Evolutionary conservation across 345 rosid species (phyloP), one percentile per base, ranked within the genome.

Genomic region (Cardamine chenopodiifolia): DNA sequence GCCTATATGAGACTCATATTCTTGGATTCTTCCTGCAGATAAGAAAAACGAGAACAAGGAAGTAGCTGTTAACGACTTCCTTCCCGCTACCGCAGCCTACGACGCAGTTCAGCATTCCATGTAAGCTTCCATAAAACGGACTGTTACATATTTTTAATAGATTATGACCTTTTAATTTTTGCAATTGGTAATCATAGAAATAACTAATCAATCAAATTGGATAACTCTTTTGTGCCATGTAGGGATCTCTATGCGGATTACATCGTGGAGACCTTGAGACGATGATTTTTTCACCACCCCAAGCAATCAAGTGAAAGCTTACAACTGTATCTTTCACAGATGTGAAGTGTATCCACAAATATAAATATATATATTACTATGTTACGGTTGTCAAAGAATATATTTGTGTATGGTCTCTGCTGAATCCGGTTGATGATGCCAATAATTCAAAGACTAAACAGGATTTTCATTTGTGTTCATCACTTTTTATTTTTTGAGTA

Each of bases 11-110:
- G 17, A 44, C 57, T 64, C 42, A 65, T 65, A 32, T 2, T 26
- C 53, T 79, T 78, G 78, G 32, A 79, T 77, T 48, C 25, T 61
- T 62, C 7, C 65, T 48, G 29, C 74, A 96, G 99, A 96, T 83
- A 96, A 96, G 90, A 96, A 96, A 76, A 96, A 96, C 72, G 99
- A 96, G 88, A 92, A 96, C 92, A 96, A 96, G 85, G 97, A 96
- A 78, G 98, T 96, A 66, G 99, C 97, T 1, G 99, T 96, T 17
- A 82, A 96, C 73, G 98, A 96, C 71, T 96, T 96, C 67, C 82
- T 96, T 64, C 97, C 98, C 0, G 89, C 97, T 31, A 61, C 85
- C 32, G 55, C 85, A 79, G 98, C 98, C 40, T 86, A 75, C 25
- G 91, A 90, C 4, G 98, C 92, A 78, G 81, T 96, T 73, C 90